These are phyloP conservation scores for Tolypocladium endophyticum DNA, from an alignment of 2,329 filamentous ascomycete genomes.

Conservation along the genomic window DNA sequence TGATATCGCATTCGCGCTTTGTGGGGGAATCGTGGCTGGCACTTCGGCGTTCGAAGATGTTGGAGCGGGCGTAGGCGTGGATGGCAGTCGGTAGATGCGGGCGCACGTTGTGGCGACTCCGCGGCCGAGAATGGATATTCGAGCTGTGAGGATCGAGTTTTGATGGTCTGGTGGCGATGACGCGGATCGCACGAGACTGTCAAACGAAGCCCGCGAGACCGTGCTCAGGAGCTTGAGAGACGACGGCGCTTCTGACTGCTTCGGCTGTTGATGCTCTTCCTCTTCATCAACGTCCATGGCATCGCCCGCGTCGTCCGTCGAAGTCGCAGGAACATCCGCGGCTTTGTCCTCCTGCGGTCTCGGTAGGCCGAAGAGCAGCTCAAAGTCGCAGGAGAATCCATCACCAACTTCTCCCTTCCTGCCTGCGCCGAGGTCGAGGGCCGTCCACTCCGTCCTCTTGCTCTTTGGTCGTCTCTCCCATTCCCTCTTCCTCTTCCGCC, in stretches of 20 bases:
- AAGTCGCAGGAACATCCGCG: neutral
- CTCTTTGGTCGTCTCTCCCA: conserved; percentile 76
- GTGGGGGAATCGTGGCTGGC: conserved; percentile 30
- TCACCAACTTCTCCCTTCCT: conserved; percentile 73
- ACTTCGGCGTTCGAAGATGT: conserved; percentile 30
- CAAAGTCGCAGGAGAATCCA: conserved; percentile 79
- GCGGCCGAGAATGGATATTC: conserved; percentile 55
- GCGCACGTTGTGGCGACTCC: conserved; percentile 64
- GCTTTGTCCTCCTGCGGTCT: conserved; percentile 5
- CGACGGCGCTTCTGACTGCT: neutral
- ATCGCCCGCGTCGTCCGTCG: conserved; percentile 12
- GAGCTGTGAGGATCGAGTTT: conserved; percentile 46
- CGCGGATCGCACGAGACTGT: conserved; percentile 11
- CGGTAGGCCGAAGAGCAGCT: conserved; percentile 43
- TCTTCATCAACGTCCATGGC: conserved; percentile 21
- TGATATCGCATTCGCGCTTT: conserved; percentile 3
- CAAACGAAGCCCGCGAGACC: conserved; percentile 20
- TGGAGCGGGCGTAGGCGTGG: conserved; percentile 10
- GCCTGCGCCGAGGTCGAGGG: conserved; percentile 61
- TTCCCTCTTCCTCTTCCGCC: conserved; percentile 59
- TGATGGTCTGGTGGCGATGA: conserved; percentile 15
- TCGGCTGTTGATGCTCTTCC: neutral
- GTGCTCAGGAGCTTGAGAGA: conserved; percentile 10
- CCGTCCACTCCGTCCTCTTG: conserved; percentile 66
- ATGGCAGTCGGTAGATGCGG: conserved; percentile 74